Conservation (phyloP, 371 early-diverging fungal species). For the Phascolomyces articulosus region DNA sequence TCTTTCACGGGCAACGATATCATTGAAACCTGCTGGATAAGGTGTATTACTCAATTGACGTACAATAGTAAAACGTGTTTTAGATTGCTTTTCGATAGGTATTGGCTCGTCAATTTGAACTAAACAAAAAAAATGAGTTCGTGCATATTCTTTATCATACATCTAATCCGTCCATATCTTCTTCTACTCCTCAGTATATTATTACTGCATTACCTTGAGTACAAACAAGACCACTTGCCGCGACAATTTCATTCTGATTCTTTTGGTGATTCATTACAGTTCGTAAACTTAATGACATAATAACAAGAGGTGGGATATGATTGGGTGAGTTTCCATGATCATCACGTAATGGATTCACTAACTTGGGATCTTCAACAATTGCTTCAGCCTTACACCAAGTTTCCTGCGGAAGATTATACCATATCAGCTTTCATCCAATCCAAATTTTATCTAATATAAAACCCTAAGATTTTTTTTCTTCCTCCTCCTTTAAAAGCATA, state of each 20-base stretch:
- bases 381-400: slow-evolving; percentile 92
- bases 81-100: slow-evolving; percentile 42
- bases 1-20: slow-evolving; percentile 36
- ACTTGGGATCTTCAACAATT: slow-evolving; percentile 73
- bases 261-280: slow-evolving; percentile 83
- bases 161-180: no score
- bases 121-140: no score
- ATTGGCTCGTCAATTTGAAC: slow-evolving; percentile 64
- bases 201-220: slow-evolving; percentile 42
- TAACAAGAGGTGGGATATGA: slow-evolving; percentile 77
- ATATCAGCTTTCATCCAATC: no score
- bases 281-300: slow-evolving; percentile 83
- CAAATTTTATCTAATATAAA: no score
- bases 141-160: no score
- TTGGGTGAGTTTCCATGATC: slow-evolving; percentile 38
- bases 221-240: slow-evolving; percentile 69
- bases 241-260: slow-evolving; percentile 87
- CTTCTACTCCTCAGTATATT: not conserved
- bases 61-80: slow-evolving; percentile 67
- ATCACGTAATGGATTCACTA: slow-evolving; percentile 62
- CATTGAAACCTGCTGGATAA: slow-evolving; percentile 65
- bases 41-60: slow-evolving; percentile 66
- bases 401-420: slow-evolving; percentile 38
- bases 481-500: no score
- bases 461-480: no score